Conservation (phyloP, 441 rosid species). For the Hura crepitans region DNA sequence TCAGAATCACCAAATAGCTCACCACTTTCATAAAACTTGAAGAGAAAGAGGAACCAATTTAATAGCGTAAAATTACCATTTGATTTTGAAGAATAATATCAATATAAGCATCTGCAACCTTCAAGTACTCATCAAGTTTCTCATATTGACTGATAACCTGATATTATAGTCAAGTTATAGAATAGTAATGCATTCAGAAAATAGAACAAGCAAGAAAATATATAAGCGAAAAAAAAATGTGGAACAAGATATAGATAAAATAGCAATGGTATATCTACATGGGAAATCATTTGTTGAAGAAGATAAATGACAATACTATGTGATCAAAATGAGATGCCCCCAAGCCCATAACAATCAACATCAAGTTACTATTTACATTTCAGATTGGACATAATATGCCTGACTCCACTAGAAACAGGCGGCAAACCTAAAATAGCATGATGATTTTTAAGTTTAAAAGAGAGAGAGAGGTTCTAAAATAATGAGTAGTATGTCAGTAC, state of each 20-base stretch:
- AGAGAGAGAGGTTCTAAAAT: background rate
- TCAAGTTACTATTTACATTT: constrained; percentile 3
- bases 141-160: constrained; percentile 58
- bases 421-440: background rate
- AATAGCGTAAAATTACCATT: constrained; percentile 46
- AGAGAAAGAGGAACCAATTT: constrained; percentile 5
- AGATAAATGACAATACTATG: background rate
- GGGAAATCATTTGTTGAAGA: constrained; percentile 8
- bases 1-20: constrained; percentile 10
- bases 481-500: background rate
- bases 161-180: constrained; percentile 15
- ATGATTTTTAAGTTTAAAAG: background rate
- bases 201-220: constrained; percentile 14
- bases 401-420: background rate
- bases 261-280: background rate
- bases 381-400: background rate
- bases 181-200: constrained; percentile 13
- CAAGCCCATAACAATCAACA: background rate
- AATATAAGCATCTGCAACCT: constrained; percentile 70
- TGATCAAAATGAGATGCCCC: background rate
- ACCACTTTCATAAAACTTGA: constrained; percentile 16
- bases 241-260: constrained; percentile 4
- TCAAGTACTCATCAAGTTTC: constrained; percentile 63
- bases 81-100: constrained; percentile 74
- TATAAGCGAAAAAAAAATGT: background rate